Conservation (phyloP, 805 yeast species). For the Teunomyces lycoperdinae region DNA sequence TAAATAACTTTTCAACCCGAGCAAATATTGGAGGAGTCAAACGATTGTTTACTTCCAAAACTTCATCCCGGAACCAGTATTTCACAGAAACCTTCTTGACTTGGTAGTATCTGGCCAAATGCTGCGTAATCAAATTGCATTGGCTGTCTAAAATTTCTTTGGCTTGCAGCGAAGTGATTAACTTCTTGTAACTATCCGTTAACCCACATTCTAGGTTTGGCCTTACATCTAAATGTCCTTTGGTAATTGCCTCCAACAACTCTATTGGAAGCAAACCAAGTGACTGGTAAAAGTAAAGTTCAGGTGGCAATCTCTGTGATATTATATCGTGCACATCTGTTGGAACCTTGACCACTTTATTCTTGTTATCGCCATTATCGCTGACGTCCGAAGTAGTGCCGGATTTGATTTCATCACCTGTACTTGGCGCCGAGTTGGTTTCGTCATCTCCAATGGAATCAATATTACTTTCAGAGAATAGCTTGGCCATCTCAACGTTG, state of each 20-base stretch:
- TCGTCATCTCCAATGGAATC: slow-evolving; percentile 17
- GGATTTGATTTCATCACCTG: slow-evolving; percentile 7
- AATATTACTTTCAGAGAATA: slow-evolving; percentile 21
- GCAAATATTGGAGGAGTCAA: slow-evolving; percentile 51
- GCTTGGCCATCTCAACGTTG: slow-evolving; percentile 38
- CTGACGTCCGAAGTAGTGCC: slow-evolving; percentile 9
- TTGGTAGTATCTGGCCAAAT: slow-evolving; percentile 82
- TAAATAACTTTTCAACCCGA: slow-evolving; percentile 24
- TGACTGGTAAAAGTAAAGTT: slow-evolving; percentile 75
- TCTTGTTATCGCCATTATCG: slow-evolving; percentile 5
- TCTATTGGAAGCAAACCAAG: slow-evolving; percentile 68
- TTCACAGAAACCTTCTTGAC: slow-evolving; percentile 57
- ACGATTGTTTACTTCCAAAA: slow-evolving; percentile 48
- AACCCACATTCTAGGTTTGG: slow-evolving; percentile 65
- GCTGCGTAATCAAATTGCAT: slow-evolving; percentile 64
- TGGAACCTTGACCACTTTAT: slow-evolving; percentile 47
- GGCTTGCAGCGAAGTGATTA: slow-evolving; percentile 46
- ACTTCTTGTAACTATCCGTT: slow-evolving; percentile 54
- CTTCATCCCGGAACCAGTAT: slow-evolving; percentile 53
- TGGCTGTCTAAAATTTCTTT: slow-evolving; percentile 57
- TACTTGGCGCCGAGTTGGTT: slow-evolving; percentile 8
- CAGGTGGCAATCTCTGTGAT: slow-evolving; percentile 84
- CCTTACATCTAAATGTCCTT: slow-evolving; percentile 59
- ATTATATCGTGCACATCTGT: slow-evolving; percentile 77
- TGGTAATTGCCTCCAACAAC: slow-evolving; percentile 62